phyloP scores from a whole-genome alignment of 495 filamentous ascomycete species.

The Parathielavia hyrcaniae region DNA sequence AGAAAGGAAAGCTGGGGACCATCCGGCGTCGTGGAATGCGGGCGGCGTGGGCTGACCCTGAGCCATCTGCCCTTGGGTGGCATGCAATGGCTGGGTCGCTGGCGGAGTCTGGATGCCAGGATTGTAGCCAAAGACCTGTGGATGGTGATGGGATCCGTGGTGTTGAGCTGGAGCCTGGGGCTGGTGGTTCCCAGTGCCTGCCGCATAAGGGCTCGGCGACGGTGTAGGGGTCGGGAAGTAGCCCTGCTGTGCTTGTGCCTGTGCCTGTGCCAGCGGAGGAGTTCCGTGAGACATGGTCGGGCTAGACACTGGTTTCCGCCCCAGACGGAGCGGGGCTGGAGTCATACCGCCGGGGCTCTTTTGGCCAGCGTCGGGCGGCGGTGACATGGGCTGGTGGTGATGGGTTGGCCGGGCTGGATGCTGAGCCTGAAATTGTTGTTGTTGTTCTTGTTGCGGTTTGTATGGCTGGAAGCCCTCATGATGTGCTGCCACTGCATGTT shows the following conservation, averaged over 20 bases:
- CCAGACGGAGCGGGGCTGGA: background rate
- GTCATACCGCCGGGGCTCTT: background rate
- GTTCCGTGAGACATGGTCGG: background rate
- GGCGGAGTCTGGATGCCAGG: background rate
- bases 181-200: background rate
- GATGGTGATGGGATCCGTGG: background rate
- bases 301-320: slow-evolving; percentile 5
- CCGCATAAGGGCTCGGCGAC: background rate
- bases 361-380: background rate
- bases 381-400: slow-evolving; percentile 2
- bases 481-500: slow-evolving; percentile 3
- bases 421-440: background rate
- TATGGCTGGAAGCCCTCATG: background rate
- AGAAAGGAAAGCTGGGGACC: slow-evolving; percentile 9
- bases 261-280: background rate
- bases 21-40: slow-evolving; percentile 7
- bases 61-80: background rate
- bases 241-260: background rate
- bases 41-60: background rate
- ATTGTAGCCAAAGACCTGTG: background rate
- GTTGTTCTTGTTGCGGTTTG: too few relatives aligned
- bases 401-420: too few relatives aligned
- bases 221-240: background rate
- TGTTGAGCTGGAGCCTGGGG: background rate
- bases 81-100: background rate